Evolutionary conservation across 2,329 filamentous ascomycete species (phyloP).

Genomic region (Phialophora tarda): DNA sequence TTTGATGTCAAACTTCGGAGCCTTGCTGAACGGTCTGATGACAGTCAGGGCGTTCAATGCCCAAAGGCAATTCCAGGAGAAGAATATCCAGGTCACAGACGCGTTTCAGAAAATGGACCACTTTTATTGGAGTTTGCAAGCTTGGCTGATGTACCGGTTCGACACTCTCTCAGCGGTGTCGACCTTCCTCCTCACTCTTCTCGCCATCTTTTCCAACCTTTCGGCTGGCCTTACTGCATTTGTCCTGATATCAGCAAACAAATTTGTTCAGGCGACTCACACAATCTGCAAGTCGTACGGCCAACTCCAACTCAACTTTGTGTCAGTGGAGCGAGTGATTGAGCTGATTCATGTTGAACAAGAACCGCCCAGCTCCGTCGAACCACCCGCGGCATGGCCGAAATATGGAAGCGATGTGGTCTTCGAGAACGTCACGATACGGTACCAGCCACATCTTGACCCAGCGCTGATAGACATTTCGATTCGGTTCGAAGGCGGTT

Average conservation of each 20-base stretch:
- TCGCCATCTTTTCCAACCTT: slow-evolving; percentile 76
- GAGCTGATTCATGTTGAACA: slow-evolving; percentile 80
- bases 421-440: slow-evolving; percentile 78
- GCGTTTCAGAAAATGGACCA: slow-evolving; percentile 94
- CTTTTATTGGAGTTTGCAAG: slow-evolving; percentile 89
- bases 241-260: slow-evolving; percentile 72
- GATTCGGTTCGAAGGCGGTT: slow-evolving; percentile 76
- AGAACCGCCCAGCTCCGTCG: slow-evolving; percentile 69
- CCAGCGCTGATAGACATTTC: slow-evolving; percentile 71
- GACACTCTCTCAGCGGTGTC: slow-evolving; percentile 73
- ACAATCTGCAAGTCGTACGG: slow-evolving; percentile 79
- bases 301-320: slow-evolving; percentile 87
- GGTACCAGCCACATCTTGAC: slow-evolving; percentile 78
- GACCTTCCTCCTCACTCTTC: slow-evolving; percentile 73
- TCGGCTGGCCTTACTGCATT: slow-evolving; percentile 82
- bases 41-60: slow-evolving; percentile 85
- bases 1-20: slow-evolving; percentile 90
- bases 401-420: slow-evolving; percentile 71
- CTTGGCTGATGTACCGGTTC: slow-evolving; percentile 83
- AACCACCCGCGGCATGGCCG: slow-evolving; percentile 79
- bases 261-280: slow-evolving; percentile 71
- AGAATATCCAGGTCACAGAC: slow-evolving; percentile 80
- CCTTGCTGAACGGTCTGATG: slow-evolving; percentile 80
- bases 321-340: slow-evolving; percentile 84
- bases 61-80: slow-evolving; percentile 77